Evolutionary conservation across 2,329 filamentous ascomycete species (phyloP), one percentile per base, ranked within the genome.

Genomic region (Aspergillus nomiae): DNA sequence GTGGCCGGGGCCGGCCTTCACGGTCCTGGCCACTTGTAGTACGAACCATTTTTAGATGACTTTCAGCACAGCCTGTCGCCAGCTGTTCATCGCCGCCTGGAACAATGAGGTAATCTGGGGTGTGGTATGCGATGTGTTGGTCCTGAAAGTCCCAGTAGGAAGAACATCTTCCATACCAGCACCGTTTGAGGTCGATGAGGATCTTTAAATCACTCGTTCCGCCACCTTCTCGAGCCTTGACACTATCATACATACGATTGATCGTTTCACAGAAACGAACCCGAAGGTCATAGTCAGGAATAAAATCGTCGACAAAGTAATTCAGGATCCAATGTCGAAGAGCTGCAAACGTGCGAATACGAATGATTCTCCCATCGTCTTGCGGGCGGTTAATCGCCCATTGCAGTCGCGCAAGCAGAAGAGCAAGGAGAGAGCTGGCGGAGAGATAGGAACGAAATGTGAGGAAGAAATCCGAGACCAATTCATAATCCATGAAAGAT

Each of bases 301-400:
- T 87, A 75, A 97, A 99, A 74, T 99, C 95, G 74, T 99, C 95
- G 60, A 92, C 85, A 69, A 98, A 99, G 77, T 99, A 99, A 76
- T 99, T 99, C 65, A 99, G 80, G 62, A 98, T 94, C 95, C 95
- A 99, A 77, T 99, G 95, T 61, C 95, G 89, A 51, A 98, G 84
- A 9, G 95, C 95, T 30, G 97, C 95, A 80, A 98, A 99, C 0
- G 94, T 96, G 48, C 95, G 88, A 19, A 99, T 96, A 56, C 94
- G 88, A n/a, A 97, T 95, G 58, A 99, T 92, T 74, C 93, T 91
- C 45, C 95, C 95, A 62, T 89, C 88, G 74, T 97, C 92, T 73
- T 96, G 92, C 54, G 86, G 82, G 60, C 92, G 87, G 55, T 86
- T 87, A 56, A 97, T 84, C 0, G 95, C 93, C 95, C 95, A 99